These are phyloP conservation scores for Zoysia matrella DNA, from an alignment of 202 grass and related monocot species.

Conservation along the genomic window DNA sequence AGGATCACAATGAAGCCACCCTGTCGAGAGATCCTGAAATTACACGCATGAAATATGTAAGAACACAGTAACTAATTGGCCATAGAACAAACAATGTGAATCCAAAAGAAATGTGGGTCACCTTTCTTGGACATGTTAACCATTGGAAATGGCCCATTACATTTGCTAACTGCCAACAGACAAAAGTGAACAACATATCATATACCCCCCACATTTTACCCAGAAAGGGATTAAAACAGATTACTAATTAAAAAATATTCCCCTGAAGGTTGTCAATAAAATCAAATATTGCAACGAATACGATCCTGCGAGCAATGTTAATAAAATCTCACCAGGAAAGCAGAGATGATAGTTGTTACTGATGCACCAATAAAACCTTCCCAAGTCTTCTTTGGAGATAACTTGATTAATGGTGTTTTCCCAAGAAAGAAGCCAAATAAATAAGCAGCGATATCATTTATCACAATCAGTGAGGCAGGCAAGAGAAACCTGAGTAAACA, in stretches of 20 bases:
- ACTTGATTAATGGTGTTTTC: constrained; percentile 94
- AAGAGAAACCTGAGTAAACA: constrained; percentile 86
- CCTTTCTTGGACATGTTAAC: constrained; percentile 95
- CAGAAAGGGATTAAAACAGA: neutral
- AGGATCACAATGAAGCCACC: constrained; percentile 93
- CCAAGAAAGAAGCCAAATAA: constrained; percentile 99
- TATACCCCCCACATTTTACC: neutral
- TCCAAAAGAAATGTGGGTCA: constrained; percentile 37
- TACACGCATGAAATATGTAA: constrained; percentile 33
- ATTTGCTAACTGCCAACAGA: constrained; percentile 79
- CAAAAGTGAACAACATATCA: constrained; percentile 18
- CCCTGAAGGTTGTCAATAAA: neutral
- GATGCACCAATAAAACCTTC: constrained; percentile 99
- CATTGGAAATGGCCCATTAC: constrained; percentile 85
- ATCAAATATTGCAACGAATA: constrained; percentile 7
- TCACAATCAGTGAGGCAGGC: constrained; percentile 96
- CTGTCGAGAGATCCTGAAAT: constrained; percentile 87
- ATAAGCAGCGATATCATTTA: constrained; percentile 97
- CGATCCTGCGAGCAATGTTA: neutral
- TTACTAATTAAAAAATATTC: constrained; percentile 1
- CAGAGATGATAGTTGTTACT: constrained; percentile 90
- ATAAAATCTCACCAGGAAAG: constrained; percentile 79
- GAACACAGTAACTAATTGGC: constrained; percentile 40
- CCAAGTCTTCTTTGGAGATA: constrained; percentile 99
- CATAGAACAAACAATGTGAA: constrained; percentile 26